Base-by-base conservation (phyloP, 106 monocot species). In the Ottelia alismoides region DNA sequence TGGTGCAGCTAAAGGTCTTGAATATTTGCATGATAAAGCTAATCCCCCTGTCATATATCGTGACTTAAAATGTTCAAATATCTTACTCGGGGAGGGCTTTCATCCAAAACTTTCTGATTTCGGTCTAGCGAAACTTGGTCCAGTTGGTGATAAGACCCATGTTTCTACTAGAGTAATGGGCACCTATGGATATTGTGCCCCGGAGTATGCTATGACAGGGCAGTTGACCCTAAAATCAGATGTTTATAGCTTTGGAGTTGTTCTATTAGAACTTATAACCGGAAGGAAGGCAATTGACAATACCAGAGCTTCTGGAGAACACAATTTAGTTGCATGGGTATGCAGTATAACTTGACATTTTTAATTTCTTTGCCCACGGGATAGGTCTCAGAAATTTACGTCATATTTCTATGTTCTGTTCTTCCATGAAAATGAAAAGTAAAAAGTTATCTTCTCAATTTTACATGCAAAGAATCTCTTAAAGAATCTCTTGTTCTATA, bases 301-400 rank as follows among this genome's bases (percentile, higher is more conserved):
- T 11, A 52, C 43, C 27, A 50, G 64, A 24, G 32, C 43, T 24
- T 25, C 53, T 28, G 54, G 65, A 20, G 65, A 65, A 27, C 55
- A 55, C 65, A 65, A 65, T 43, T 44, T 65, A 11, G 65, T 65
- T 7, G 54, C 65, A 28, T 65, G 65, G 65, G 65, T 65, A n/a
- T n/a, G n/a, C n/a, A n/a, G n/a, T n/a, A n/a, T n/a, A n/a, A n/a
- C n/a, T n/a, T 27, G 65, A 53, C 7, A 27, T 53, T 9, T 9
- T 22, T 51, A 35, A 35, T 35, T 35, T 35, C 12, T 35, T n/a
- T n/a, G n/a, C n/a, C n/a, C n/a, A n/a, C n/a, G n/a, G n/a, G n/a
- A n/a, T n/a, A n/a, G n/a, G n/a, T n/a, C n/a, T n/a, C n/a, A n/a
- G n/a, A n/a, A n/a, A n/a, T n/a, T n/a, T n/a, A n/a, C n/a, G n/a